Evolutionary conservation across 176 grass and related monocot genomes (phyloP).

Genomic region (Triticum timopheevii): DNA sequence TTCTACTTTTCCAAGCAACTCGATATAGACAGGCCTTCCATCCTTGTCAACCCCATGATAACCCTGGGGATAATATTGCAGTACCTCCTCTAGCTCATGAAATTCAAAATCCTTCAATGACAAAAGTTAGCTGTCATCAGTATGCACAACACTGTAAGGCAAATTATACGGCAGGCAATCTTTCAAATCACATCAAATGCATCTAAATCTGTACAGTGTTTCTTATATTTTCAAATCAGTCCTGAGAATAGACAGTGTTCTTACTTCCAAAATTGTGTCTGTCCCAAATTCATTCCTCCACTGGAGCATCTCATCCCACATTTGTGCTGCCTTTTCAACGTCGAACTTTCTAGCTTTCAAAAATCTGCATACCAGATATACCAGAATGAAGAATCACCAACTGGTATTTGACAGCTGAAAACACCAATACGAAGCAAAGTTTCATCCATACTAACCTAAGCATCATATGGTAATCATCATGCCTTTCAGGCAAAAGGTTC

Average conservation of each 20-base stretch:
- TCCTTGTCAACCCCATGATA: slow-evolving; percentile 97
- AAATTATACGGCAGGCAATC: background rate
- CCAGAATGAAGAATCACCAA: slow-evolving; percentile 30
- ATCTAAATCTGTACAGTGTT: background rate
- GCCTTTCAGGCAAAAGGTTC: slow-evolving; percentile 72
- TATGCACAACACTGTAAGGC: background rate
- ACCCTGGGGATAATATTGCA: slow-evolving; percentile 87
- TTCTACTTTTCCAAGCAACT: slow-evolving; percentile 92
- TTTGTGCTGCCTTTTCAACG: slow-evolving; percentile 78
- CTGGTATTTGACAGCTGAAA: slow-evolving; percentile 31
- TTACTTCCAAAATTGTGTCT: slow-evolving; percentile 85
- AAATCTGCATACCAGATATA: slow-evolving; percentile 67
- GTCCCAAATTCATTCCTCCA: slow-evolving; percentile 93
- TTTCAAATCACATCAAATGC: background rate
- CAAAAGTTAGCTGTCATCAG: slow-evolving; percentile 29
- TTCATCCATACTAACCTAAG: slow-evolving; percentile 56
- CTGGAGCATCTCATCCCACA: slow-evolving; percentile 90
- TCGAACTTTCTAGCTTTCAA: slow-evolving; percentile 96
- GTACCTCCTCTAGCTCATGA: slow-evolving; percentile 89
- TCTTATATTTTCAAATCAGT: background rate
- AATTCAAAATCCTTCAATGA: slow-evolving; percentile 92
- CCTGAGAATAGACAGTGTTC: slow-evolving; percentile 7
- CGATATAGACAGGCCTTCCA: slow-evolving; percentile 95
- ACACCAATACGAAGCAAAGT: background rate
- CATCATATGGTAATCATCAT: slow-evolving; percentile 89